A percentile compares a stretch with the other conserved stretches of the same genome.
phyloP scores from a whole-genome alignment of 2,329 filamentous ascomycete species.

The Fusarium musae region DNA sequence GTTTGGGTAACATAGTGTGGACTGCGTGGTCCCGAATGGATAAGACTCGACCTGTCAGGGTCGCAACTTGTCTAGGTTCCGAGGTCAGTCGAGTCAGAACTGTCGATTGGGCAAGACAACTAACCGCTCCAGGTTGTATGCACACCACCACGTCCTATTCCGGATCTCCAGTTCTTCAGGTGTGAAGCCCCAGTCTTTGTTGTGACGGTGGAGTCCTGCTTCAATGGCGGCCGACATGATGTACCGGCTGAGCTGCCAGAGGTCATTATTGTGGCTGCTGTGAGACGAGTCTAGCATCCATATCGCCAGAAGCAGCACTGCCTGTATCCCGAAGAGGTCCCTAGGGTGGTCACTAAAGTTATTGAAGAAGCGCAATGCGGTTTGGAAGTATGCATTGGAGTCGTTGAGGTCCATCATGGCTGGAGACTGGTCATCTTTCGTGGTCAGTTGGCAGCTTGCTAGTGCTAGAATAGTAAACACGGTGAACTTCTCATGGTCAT shows the following conservation, averaged over 20 bases:
- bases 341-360: neutral
- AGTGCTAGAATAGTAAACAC: neutral
- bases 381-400: neutral
- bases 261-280: neutral
- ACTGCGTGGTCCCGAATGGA: slow-evolving; percentile 1
- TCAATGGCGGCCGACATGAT: slow-evolving; percentile 8
- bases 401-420: neutral
- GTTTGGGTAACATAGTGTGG: neutral
- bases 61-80: neutral
- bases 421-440: neutral
- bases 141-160: slow-evolving; percentile 11
- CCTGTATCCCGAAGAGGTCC: neutral
- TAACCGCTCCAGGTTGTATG: slow-evolving; percentile 2
- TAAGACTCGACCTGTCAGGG: neutral
- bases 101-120: neutral
- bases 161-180: neutral
- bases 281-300: slow-evolving; percentile 7
- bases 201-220: neutral
- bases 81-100: neutral
- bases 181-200: neutral
- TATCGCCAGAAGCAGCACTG: accelerated
- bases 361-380: neutral
- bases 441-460: neutral
- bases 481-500: neutral
- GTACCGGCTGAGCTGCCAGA: slow-evolving; percentile 3